These are phyloP conservation scores for Penicillium cinerascens DNA, from an alignment of 495 filamentous ascomycete genomes.

Conservation along the genomic window DNA sequence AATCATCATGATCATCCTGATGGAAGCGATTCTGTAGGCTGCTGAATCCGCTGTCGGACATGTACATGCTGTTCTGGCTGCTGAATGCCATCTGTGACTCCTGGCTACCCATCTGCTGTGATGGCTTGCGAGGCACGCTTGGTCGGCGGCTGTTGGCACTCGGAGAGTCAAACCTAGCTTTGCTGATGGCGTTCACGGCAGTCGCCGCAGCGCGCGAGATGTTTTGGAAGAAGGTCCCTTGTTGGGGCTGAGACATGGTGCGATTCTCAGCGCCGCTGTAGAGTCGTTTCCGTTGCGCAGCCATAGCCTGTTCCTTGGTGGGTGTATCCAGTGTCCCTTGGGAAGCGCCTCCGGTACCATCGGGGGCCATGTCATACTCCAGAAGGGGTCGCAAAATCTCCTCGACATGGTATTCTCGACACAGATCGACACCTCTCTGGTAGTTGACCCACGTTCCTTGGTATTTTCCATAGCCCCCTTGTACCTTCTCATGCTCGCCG, in stretches of 20 bases:
- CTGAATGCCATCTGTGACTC: constrained; percentile 53
- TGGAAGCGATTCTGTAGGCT: constrained; percentile 45
- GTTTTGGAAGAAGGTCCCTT: constrained; percentile 91
- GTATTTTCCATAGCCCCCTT: constrained; percentile 97
- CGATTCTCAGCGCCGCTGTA: constrained; percentile 69
- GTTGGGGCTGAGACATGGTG: constrained; percentile 56
- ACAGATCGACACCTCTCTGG: constrained; percentile 84
- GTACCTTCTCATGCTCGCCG: constrained; percentile 96
- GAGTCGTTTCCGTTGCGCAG: constrained; percentile 89
- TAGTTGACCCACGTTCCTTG: constrained; percentile 98
- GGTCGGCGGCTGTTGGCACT: constrained; percentile 49
- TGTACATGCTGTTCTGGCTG: constrained; percentile 67
- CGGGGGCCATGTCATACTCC: constrained; percentile 81
- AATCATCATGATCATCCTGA: constrained; percentile 53
- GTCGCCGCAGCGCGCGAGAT: constrained; percentile 90
- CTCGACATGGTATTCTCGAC: constrained; percentile 89
- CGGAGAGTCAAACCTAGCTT: constrained; percentile 88
- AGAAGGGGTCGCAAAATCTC: constrained; percentile 79
- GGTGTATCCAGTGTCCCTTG: constrained; percentile 74
- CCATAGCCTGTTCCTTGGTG: constrained; percentile 99
- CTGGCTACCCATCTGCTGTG: constrained; percentile 62
- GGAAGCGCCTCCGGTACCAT: constrained; percentile 60
- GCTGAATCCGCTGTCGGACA: constrained; percentile 63
- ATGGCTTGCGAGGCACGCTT: constrained; percentile 48
- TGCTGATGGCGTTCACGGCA: constrained; percentile 91